Evolutionary conservation across 176 grass and related monocot species (phyloP), one percentile per base, ranked within the genome.

Genomic region (Musa itinerans): DNA sequence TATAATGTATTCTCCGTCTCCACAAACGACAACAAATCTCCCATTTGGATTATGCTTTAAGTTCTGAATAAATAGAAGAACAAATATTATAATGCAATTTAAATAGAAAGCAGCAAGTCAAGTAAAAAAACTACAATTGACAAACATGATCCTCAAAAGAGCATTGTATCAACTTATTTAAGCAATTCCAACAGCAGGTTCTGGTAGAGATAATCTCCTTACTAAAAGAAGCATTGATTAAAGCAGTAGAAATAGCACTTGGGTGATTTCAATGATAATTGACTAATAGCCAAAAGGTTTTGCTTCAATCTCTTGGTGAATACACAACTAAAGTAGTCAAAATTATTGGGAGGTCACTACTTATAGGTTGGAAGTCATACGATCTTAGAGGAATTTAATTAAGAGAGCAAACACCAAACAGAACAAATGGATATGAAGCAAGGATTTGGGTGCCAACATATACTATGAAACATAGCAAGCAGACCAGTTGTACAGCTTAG

Each of bases 41-140:
- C 95, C 95, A 82, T 94, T 99, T 67, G 86, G 95, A 27, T 99
- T 99, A 83, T 99, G 95, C 84, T 91, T 99, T 78, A 99, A 93
- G 80, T 74, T 99, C 95, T 99, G 86, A 65, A 20, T 34, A 83
- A 89, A 80, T 5, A 71, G 86, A 79, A 76, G 19, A 23, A 78
- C 66, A 65, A 65, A 74, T 56, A 26, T 57, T 17, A 56, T 54
- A 13, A 56, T 55, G 9, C 13, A 17, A 1, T 24, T 24, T 54
- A 71, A 43, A 51, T 71, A 2, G 53, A 53, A 54, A 70, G 43
- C 17, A 21, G 34, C 8, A 51, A 70, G 15, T 50, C 17, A 11
- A 20, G 8, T 51, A 8, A 11, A 21, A 13, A 70, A 51, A 43
- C 1, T 29, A 67, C 10, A 67, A 29, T 14, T 10, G 2, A 29